Percentiles rank a stretch among this genome's conserved stretches.
Evolutionary conservation across 176 grass and related monocot species (phyloP).

Genomic region (Neostapfia colusana): DNA sequence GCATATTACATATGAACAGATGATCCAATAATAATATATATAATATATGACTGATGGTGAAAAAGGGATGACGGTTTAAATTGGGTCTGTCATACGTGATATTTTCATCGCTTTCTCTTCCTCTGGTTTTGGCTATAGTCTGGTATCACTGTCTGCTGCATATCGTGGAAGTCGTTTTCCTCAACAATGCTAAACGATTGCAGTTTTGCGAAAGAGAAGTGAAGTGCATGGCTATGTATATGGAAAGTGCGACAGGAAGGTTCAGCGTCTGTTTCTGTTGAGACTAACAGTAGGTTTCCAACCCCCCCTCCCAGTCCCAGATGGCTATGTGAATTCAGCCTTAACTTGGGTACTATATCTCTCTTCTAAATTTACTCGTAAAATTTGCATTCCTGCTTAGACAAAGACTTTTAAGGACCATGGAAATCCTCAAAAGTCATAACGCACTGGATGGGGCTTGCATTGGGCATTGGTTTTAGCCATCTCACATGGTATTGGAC

Average conservation of each 20-base stretch:
- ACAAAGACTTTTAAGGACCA: neutral
- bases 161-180: neutral
- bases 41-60: neutral
- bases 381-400: neutral
- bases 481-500: neutral
- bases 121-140: neutral
- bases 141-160: neutral
- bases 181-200: neutral
- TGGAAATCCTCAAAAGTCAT: neutral
- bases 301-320: no score
- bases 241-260: no score
- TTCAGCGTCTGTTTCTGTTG: neutral
- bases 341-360: neutral
- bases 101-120: no score
- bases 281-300: no score
- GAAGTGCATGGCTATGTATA: no score
- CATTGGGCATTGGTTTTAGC: no score
- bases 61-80: neutral
- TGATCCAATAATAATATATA: neutral
- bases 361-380: neutral
- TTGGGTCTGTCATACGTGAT: neutral
- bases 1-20: neutral
- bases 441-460: no score
- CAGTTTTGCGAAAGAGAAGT: no score
- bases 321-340: no score